Conservation (phyloP, 768 basidiomycete genomes). For the button mushroom (Agaricus bisporus) region DNA sequence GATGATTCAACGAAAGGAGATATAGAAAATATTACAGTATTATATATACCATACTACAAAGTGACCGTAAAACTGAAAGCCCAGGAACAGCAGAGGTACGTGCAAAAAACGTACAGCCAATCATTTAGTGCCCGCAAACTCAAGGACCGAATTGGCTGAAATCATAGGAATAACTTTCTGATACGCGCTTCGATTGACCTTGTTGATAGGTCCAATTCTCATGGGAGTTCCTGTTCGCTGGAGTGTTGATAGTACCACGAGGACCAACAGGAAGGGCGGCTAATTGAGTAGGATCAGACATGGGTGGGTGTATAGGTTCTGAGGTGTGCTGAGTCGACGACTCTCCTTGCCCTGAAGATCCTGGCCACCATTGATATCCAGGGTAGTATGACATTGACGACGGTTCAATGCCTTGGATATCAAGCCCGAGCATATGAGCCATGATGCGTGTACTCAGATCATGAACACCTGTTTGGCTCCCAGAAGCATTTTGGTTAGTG, state of each 20-base stretch:
- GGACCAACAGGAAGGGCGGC: background rate
- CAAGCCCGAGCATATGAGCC: constrained; percentile 68
- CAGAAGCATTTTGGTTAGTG: background rate
- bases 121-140: background rate
- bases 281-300: background rate
- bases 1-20: background rate
- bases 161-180: constrained; percentile 10
- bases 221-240: background rate
- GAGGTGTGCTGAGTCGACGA: background rate
- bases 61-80: background rate
- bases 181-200: background rate
- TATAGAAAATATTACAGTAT: constrained; percentile 5
- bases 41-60: background rate
- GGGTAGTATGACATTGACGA: constrained; percentile 51
- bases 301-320: background rate
- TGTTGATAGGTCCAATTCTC: constrained; percentile 5
- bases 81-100: background rate
- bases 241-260: background rate
- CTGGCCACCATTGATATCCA: constrained; percentile 67
- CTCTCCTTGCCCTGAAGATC: constrained; percentile 16
- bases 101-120: background rate
- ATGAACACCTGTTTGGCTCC: constrained; percentile 44
- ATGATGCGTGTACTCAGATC: constrained; percentile 60
- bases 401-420: constrained; percentile 58
- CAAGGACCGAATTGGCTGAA: constrained; percentile 8